phyloP scores from a whole-genome alignment of 1,139 yeast species.

The Geotrichum aggregatum region DNA sequence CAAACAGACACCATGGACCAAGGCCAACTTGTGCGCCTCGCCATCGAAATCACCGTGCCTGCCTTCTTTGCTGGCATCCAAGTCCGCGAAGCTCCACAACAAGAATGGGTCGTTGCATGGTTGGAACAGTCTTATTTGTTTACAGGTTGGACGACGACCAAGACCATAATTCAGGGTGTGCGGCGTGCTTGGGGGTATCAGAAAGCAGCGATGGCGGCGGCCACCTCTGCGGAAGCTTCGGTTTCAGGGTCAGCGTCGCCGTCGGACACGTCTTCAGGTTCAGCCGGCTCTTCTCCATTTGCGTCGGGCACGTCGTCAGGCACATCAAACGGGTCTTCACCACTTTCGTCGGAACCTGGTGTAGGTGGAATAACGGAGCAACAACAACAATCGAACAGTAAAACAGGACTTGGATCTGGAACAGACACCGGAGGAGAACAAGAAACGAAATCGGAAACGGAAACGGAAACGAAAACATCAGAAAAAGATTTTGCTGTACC shows the following conservation, averaged over 20 bases:
- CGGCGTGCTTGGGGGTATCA: constrained; percentile 10
- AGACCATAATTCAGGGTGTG: constrained; percentile 9
- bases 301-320: neutral
- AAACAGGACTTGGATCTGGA: too few relatives aligned
- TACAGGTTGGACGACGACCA: constrained; percentile 18
- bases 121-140: constrained; percentile 5
- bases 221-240: neutral
- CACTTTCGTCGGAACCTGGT: too few relatives aligned
- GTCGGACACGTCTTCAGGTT: neutral
- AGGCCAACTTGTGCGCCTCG: constrained; percentile 12
- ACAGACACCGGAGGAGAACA: too few relatives aligned
- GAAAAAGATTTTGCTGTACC: too few relatives aligned
- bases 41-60: constrained; percentile 13
- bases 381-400: too few relatives aligned
- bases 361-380: too few relatives aligned
- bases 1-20: constrained; percentile 6
- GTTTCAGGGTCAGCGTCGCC: neutral
- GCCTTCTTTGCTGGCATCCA: constrained; percentile 15
- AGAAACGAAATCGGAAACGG: too few relatives aligned
- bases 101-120: constrained; percentile 14
- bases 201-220: neutral
- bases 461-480: too few relatives aligned
- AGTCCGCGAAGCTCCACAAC: constrained; percentile 13
- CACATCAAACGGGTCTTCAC: too few relatives aligned
- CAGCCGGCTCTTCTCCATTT: neutral